Conservation (phyloP, 108 stramenopile genomes). For the Cyclotella choctawhatcheeana region DNA sequence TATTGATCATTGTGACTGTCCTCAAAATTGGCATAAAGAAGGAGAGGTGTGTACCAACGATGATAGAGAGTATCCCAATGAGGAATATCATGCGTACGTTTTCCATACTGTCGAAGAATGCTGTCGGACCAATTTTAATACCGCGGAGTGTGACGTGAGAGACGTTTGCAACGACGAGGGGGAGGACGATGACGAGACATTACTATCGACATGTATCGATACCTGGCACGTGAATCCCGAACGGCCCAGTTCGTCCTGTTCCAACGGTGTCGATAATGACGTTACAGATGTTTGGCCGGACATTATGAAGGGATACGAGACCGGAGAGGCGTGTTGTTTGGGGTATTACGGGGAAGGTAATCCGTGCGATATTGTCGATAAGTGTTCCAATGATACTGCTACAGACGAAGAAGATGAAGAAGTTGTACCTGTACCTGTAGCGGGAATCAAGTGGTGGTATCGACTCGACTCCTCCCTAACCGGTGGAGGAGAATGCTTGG, state of each 20-base stretch:
- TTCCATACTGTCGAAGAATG: background rate
- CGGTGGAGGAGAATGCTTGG: background rate
- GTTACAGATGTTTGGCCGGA: background rate
- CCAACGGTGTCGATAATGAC: conserved; percentile 7
- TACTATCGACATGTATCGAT: too few relatives aligned
- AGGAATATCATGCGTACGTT: background rate
- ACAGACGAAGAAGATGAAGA: background rate
- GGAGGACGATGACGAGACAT: too few relatives aligned
- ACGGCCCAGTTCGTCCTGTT: background rate
- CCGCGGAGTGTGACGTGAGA: background rate
- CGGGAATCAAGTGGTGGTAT: conserved; percentile 4
- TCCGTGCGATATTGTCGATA: conserved; percentile 7
- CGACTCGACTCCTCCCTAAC: background rate
- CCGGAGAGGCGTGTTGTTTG: background rate
- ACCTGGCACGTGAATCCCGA: conserved; percentile 14
- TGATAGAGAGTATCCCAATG: background rate
- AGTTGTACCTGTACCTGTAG: background rate
- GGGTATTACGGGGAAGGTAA: background rate
- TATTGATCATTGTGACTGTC: conserved; percentile 7
- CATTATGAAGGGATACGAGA: conserved; percentile 7
- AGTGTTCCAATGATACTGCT: background rate
- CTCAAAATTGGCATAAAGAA: conserved; percentile 9
- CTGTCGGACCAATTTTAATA: background rate
- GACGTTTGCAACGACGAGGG: background rate
- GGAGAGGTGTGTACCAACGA: background rate